A percentile compares a stretch with the other conserved stretches of the same genome.
Conservation (phyloP, 768 basidiomycete species). For the Calocybe cyanea region DNA sequence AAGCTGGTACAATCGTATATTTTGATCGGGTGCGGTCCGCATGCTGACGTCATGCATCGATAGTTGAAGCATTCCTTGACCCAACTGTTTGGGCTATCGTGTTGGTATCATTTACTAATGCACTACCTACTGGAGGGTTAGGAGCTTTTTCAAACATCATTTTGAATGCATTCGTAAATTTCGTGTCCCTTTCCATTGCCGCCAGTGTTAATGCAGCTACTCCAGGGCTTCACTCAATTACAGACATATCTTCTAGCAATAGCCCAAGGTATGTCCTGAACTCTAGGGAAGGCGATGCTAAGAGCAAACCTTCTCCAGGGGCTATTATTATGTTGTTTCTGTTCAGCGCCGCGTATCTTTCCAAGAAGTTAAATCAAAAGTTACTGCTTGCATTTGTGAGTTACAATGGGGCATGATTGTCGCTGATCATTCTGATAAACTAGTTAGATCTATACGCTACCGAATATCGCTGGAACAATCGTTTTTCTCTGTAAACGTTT, state of each 20-base stretch:
- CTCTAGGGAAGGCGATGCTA: constrained; percentile 12
- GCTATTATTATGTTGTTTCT: constrained; percentile 40
- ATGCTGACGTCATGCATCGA: neutral
- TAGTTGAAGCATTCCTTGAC: constrained; percentile 43
- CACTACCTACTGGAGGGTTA: constrained; percentile 43
- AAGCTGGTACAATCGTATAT: constrained; percentile 24
- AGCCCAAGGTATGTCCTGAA: constrained; percentile 29
- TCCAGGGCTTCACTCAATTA: constrained; percentile 42
- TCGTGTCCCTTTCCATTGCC: neutral
- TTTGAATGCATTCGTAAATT: constrained; percentile 39
- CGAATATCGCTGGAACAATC: constrained; percentile 47
- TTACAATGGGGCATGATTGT: neutral
- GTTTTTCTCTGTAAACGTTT: constrained; percentile 34
- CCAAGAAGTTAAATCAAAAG: constrained; percentile 40
- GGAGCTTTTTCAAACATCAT: constrained; percentile 54
- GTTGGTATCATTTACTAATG: constrained; percentile 45
- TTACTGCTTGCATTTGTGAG: constrained; percentile 40
- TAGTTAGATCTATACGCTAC: constrained; percentile 38
- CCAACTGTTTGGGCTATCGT: constrained; percentile 43
- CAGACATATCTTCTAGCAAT: constrained; percentile 53
- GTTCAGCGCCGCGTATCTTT: constrained; percentile 39
- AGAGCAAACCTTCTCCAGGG: constrained; percentile 19
- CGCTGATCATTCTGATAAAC: neutral
- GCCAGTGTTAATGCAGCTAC: neutral
- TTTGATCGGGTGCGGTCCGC: neutral